A percentile compares a stretch with the other conserved stretches of the same genome.
Conservation (phyloP, 139 green algal genomes). For the Auxenochlorella pyrenoidosa region DNA sequence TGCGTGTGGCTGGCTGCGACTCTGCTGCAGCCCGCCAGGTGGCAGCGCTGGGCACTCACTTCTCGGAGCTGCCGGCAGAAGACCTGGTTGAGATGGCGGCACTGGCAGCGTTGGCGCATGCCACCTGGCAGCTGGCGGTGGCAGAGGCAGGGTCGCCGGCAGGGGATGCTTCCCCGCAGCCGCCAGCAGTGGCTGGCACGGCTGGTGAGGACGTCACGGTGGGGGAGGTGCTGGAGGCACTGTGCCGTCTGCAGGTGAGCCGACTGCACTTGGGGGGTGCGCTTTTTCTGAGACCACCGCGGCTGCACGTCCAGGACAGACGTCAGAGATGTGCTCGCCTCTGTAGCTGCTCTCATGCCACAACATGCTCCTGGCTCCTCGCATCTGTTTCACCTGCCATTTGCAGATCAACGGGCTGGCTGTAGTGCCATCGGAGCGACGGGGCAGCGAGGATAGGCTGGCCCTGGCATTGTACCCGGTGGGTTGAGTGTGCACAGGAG, state of each 20-base stretch:
- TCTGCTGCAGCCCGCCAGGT: slow-evolving; percentile 5
- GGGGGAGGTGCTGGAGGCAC: not conserved
- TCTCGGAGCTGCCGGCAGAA: not conserved
- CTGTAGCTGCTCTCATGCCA: not conserved
- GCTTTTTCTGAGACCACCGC: too few relatives aligned
- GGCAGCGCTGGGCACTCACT: slow-evolving; percentile 21
- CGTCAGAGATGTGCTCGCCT: not conserved
- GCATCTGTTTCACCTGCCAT: too few relatives aligned
- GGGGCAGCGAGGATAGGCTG: slow-evolving; percentile 1
- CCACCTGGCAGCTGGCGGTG: not conserved
- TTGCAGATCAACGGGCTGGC: slow-evolving; percentile 50
- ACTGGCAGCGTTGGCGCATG: slow-evolving; percentile 20
- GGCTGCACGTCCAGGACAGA: too few relatives aligned
- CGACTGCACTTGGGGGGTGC: not conserved
- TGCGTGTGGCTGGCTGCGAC: not conserved
- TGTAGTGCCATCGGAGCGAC: slow-evolving; percentile 29
- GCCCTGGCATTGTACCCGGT: slow-evolving; percentile 46
- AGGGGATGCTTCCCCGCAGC: not conserved
- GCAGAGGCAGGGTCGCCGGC: not conserved
- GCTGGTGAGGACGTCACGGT: not conserved
- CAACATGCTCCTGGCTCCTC: too few relatives aligned
- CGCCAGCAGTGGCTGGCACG: not conserved
- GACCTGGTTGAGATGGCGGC: not conserved
- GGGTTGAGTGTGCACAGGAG: not conserved
- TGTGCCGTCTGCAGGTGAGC: slow-evolving; percentile 27